Base-by-base conservation (phyloP, 805 yeast genomes). In the Debaryomyces hansenii region DNA sequence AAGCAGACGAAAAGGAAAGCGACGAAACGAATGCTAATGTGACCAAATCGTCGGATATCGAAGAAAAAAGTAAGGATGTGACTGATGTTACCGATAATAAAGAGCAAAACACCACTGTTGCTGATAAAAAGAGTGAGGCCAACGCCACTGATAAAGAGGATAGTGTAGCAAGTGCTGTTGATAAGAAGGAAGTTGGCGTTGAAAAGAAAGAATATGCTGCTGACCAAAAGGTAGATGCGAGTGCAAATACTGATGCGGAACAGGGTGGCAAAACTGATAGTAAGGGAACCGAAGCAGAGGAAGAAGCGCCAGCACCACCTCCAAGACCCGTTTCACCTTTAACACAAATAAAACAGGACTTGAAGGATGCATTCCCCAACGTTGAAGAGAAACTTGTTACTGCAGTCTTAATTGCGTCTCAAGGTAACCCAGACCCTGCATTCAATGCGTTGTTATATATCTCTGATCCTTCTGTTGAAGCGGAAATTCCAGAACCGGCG, bases 301-400 rank as follows among this genome's bases (percentile, higher is more conserved):
- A 45, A 18, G 57, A 51, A 16, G 59, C 46, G 16, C 77, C 77
- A 2, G 63, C 72, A 11, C 67, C 59, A 31, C 77, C 77, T 1
- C 64, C 70, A 18, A 75, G 92, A 54, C 94, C 94, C 6, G 64
- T 76, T 24, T 78, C 87, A 4, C 86, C 89, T 18, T 69, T 74
- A 34, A 69, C 79, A 24, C 72, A 74, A 54, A 75, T 84, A 31
- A 69, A 75, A 50, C 70, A 77, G 41, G 84, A 88, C 36, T 74
- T 92, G 51, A 74, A 77, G 55, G 96, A 89, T 18, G 97, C 97
- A 0, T 92, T 92, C 64, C 98, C 99, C 1, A 69, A 73, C 14
- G 66, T 83, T 20, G 96, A 90, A 36, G 86, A 79, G 27, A 79
- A 82, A 50, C 79, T 83, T 56, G 74, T 89, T 51, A 81, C 83